Conservation (phyloP, 768 basidiomycete species). For the Phaffia tasmanica region DNA sequence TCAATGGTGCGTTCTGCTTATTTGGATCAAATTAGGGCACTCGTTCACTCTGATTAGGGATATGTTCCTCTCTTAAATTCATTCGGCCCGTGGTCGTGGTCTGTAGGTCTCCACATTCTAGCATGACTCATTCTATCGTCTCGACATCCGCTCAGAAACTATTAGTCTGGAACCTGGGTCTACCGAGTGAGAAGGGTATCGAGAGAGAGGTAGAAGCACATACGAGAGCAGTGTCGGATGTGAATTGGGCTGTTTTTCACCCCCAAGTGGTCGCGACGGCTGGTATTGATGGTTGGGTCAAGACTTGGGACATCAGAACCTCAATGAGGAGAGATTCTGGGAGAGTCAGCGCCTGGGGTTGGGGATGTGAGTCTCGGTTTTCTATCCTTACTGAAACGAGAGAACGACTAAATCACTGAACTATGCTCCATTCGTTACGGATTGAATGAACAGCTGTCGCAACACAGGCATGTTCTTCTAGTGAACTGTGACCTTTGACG, state of each 20-base stretch:
- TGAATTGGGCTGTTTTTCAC: slow-evolving; percentile 88
- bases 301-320: slow-evolving; percentile 71
- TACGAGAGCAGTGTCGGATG: slow-evolving; percentile 90
- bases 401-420: neutral
- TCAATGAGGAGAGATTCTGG: slow-evolving; percentile 17
- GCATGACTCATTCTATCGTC: slow-evolving; percentile 16
- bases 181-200: slow-evolving; percentile 64
- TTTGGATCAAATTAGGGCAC: no score
- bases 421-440: neutral
- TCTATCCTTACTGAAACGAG: neutral
- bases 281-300: slow-evolving; percentile 85
- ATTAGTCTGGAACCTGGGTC: slow-evolving; percentile 86
- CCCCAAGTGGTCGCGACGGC: slow-evolving; percentile 74
- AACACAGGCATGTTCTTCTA: slow-evolving; percentile 51
- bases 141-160: slow-evolving; percentile 38
- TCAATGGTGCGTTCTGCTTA: slow-evolving; percentile 38
- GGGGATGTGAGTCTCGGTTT: slow-evolving; percentile 12
- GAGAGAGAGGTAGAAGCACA: slow-evolving; percentile 77
- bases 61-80: slow-evolving; percentile 31
- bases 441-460: slow-evolving; percentile 50
- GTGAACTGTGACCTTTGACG: no score
- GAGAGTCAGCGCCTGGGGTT: slow-evolving; percentile 24
- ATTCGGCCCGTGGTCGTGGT: slow-evolving; percentile 5
- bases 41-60: neutral
- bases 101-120: slow-evolving; percentile 1